Evolutionary conservation across 192 early-diverging fungal species (phyloP).

Genomic region (Podila clonocystis): DNA sequence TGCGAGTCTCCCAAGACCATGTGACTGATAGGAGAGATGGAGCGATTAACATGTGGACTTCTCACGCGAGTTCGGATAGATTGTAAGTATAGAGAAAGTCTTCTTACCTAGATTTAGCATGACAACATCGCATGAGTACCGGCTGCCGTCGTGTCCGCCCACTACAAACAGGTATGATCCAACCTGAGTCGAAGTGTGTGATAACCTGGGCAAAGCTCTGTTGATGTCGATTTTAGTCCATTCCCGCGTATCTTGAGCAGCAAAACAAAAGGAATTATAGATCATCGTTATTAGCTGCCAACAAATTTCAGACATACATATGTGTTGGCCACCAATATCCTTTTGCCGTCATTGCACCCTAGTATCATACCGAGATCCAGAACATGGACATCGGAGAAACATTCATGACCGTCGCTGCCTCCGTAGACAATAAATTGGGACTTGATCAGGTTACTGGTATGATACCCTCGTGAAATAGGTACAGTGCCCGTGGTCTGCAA

Average conservation of each 20-base stretch:
- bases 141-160: conserved; percentile 86
- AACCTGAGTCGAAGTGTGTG: conserved; percentile 87
- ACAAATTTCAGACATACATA: not conserved
- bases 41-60: no score
- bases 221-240: conserved; percentile 78
- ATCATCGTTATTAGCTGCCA: not conserved
- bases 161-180: conserved; percentile 90
- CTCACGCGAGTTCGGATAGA: no score
- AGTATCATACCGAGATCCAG: conserved; percentile 60
- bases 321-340: not conserved
- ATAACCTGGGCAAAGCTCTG: conserved; percentile 73
- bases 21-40: conserved; percentile 59
- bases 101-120: conserved; percentile 78
- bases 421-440: conserved; percentile 85
- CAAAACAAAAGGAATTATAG: not conserved
- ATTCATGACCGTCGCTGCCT: conserved; percentile 88
- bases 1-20: conserved; percentile 84
- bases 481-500: conserved; percentile 67
- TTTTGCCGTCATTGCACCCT: not conserved
- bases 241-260: conserved; percentile 23
- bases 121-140: conserved; percentile 82
- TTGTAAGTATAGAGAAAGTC: no score
- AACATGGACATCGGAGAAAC: conserved; percentile 75
- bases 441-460: conserved; percentile 84
- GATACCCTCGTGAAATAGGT: conserved; percentile 87